Conservation (phyloP, 2,329 filamentous ascomycete species). For the Dothidotthia symphoricarpi region DNA sequence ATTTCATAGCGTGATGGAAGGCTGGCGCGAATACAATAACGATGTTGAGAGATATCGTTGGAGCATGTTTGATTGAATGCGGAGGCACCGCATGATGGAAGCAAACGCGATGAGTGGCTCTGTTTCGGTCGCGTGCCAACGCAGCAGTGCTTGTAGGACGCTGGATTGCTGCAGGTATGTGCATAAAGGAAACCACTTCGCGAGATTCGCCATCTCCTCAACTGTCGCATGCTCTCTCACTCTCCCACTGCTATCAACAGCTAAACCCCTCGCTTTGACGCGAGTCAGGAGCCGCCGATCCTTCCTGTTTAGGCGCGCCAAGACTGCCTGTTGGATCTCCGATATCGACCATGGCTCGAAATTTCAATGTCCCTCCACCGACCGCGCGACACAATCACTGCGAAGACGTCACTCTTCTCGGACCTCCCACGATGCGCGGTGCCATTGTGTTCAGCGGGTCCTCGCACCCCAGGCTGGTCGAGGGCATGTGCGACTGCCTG, state of each 20-base stretch:
- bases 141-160: slow-evolving; percentile 25
- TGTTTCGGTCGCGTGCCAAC: slow-evolving; percentile 34
- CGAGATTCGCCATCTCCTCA: not conserved
- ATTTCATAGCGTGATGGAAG: too few relatives aligned
- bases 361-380: slow-evolving; percentile 23
- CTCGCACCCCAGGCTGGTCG: slow-evolving; percentile 63
- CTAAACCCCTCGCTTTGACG: slow-evolving; percentile 1
- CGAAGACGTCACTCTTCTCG: slow-evolving; percentile 32
- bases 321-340: slow-evolving; percentile 7
- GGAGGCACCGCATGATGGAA: slow-evolving; percentile 39
- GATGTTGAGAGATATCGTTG: too few relatives aligned
- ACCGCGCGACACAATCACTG: slow-evolving; percentile 24
- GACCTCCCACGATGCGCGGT: slow-evolving; percentile 57
- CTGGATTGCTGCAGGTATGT: slow-evolving; percentile 5
- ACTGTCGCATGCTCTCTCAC: not conserved
- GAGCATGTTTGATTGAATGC: too few relatives aligned
- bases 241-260: not conserved
- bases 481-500: slow-evolving; percentile 65
- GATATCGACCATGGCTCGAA: slow-evolving; percentile 21
- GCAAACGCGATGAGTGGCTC: slow-evolving; percentile 29
- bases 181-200: not conserved
- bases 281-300: too few relatives aligned
- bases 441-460: slow-evolving; percentile 67
- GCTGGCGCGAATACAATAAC: too few relatives aligned
- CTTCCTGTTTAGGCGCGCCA: slow-evolving; percentile 4